Evolutionary conservation across 345 rosid species (phyloP).

Genomic region (Brassica napus): DNA sequence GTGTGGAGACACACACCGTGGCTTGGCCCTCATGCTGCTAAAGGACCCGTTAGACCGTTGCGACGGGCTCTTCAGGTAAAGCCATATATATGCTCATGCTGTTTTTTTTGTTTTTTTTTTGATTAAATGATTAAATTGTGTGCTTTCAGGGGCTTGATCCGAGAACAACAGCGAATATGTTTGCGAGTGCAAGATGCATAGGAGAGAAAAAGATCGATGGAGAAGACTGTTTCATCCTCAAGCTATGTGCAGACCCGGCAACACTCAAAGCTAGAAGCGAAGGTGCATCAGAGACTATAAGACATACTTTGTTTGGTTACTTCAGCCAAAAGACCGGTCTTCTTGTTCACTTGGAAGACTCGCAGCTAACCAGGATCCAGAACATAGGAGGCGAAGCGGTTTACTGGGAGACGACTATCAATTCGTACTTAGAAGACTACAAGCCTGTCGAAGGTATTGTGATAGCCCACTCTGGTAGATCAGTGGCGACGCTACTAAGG

Average conservation of each 20-base stretch:
- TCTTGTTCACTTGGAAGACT: conserved; percentile 69
- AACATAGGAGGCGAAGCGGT: conserved; percentile 69
- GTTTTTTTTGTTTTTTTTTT: conserved; percentile 19
- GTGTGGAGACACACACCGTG: too few species aligned
- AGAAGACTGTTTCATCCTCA: conserved; percentile 77
- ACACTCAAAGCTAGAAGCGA: conserved; percentile 77
- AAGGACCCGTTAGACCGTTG: too few species aligned
- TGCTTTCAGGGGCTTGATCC: conserved; percentile 70
- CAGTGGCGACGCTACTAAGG: conserved; percentile 64
- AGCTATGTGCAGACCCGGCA: conserved; percentile 70
- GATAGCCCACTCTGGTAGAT: conserved; percentile 76
- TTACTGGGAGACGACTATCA: conserved; percentile 79
- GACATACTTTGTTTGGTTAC: conserved; percentile 76
- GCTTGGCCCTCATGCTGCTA: too few species aligned
- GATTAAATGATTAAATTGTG: not conserved
- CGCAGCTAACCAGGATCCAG: conserved; percentile 70
- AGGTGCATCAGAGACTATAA: conserved; percentile 73
- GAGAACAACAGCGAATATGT: conserved; percentile 69
- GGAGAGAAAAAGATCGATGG: conserved; percentile 71
- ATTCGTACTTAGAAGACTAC: conserved; percentile 69
- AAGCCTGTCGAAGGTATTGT: conserved; percentile 67
- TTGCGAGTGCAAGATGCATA: conserved; percentile 62
- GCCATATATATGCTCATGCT: conserved; percentile 51
- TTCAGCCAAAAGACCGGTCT: conserved; percentile 84
- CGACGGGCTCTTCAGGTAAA: too few species aligned